These are phyloP conservation scores for Thuidium tamariscinum DNA, from an alignment of 225 moss, liverwort and hornwort genomes.

Conservation along the genomic window DNA sequence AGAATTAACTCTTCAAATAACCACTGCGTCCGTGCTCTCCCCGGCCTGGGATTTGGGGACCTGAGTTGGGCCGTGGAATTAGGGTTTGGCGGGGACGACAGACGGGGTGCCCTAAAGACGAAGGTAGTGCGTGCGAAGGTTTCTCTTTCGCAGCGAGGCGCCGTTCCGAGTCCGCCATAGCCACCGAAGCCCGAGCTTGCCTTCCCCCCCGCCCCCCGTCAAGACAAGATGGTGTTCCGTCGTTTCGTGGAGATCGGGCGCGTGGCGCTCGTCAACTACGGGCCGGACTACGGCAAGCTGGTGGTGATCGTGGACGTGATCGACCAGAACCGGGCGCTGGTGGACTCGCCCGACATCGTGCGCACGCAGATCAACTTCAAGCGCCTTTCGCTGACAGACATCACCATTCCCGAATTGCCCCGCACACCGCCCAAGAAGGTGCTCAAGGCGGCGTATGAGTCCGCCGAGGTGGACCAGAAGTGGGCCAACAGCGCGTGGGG, in stretches of 20 bases:
- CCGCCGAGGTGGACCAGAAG: not conserved
- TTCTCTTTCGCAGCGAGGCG: not conserved
- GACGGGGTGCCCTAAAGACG: not conserved
- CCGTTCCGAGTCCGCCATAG: not conserved
- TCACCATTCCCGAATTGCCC: not conserved
- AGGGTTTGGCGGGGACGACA: not conserved
- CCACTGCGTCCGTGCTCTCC: not conserved
- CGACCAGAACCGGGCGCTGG: not conserved
- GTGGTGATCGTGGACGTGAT: not conserved
- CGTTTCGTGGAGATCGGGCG: not conserved
- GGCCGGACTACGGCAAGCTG: not conserved
- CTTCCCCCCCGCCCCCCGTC: not conserved
- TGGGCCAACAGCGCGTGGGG: not conserved
- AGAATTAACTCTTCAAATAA: not conserved
- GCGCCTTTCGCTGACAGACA: not conserved
- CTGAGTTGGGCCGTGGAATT: not conserved
- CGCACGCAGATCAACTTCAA: not conserved
- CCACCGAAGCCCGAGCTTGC: not conserved
- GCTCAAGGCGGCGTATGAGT: not conserved
- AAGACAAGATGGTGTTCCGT: not conserved
- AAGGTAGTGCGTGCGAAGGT: accelerated
- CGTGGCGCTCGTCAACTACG: not conserved
- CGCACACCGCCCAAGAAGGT: not conserved
- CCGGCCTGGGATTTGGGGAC: not conserved
- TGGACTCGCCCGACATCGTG: not conserved